Conservation (phyloP, 495 filamentous ascomycete species). For the Neurospora sp. region DNA sequence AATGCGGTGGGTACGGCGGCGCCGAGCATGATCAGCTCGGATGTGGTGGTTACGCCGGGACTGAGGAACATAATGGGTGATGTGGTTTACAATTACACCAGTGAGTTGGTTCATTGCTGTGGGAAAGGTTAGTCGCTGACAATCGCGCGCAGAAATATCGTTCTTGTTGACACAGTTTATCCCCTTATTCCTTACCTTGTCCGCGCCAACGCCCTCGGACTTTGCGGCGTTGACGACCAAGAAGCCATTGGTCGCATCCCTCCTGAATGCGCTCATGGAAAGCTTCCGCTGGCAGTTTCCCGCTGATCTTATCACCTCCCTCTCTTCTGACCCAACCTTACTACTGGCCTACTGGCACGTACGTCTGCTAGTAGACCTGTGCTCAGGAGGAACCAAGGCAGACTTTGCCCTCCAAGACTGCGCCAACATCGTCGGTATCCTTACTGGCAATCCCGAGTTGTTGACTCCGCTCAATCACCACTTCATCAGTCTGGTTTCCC, state of each 20-base stretch:
- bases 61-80: slow-evolving; percentile 58
- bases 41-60: slow-evolving; percentile 49
- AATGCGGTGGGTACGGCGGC: slow-evolving; percentile 57
- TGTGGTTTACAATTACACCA: slow-evolving; percentile 50
- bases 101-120: slow-evolving; percentile 42
- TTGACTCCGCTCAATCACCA: slow-evolving; percentile 63
- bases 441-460: slow-evolving; percentile 46
- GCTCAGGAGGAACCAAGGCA: slow-evolving; percentile 31
- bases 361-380: slow-evolving; percentile 51
- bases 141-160: slow-evolving; percentile 21
- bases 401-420: slow-evolving; percentile 51
- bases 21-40: slow-evolving; percentile 49
- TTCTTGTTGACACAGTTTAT: slow-evolving; percentile 25
- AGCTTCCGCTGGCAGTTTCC: slow-evolving; percentile 38
- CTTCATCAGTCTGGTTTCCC: slow-evolving; percentile 53
- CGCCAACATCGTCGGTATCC: slow-evolving; percentile 43
- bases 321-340: slow-evolving; percentile 38
- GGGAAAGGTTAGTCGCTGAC: slow-evolving; percentile 10
- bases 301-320: slow-evolving; percentile 14
- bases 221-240: slow-evolving; percentile 3
- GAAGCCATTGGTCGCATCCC: slow-evolving; percentile 10
- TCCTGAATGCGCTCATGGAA: slow-evolving; percentile 29
- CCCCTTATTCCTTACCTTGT: slow-evolving; percentile 12
- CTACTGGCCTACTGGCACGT: slow-evolving; percentile 68
- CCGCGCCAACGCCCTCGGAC: slow-evolving; percentile 3